These are phyloP conservation scores for Salix exigua DNA, from an alignment of 345 rosid genomes.

Conservation along the genomic window DNA sequence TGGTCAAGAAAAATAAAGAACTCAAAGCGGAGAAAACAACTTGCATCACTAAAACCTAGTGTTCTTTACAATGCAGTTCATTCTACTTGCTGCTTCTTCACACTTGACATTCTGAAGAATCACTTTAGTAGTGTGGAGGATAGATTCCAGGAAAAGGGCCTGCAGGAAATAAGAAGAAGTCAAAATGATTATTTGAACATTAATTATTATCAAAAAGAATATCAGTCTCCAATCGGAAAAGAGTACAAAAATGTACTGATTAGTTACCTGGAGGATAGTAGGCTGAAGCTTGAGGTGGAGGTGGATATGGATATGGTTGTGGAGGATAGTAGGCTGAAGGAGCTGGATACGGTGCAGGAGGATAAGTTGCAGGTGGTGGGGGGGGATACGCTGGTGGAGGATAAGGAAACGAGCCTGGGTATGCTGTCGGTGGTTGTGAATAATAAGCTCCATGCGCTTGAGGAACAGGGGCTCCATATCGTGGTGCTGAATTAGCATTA, in stretches of 20 bases:
- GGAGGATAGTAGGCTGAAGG: constrained; percentile 23
- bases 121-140: constrained; percentile 49
- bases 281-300: constrained; percentile 40
- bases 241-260: neutral
- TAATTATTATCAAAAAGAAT: neutral
- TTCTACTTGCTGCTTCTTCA: neutral
- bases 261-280: constrained; percentile 51
- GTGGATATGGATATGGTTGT: constrained; percentile 18
- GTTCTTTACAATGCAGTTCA: neutral
- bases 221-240: neutral
- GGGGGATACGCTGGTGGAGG: constrained; percentile 16
- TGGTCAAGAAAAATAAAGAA: neutral
- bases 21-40: neutral
- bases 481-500: too few relatives aligned
- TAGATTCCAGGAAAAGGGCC: constrained; percentile 57
- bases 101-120: neutral
- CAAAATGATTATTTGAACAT: neutral
- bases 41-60: neutral
- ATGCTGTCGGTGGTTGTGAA: constrained; percentile 27
- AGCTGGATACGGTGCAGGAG: constrained; percentile 25
- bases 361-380: too few relatives aligned
- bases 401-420: constrained; percentile 17
- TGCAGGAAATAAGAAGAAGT: constrained; percentile 16
- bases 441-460: neutral
- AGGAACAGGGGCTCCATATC: too few relatives aligned